Conservation (phyloP, 2,329 filamentous ascomycete genomes). For the Claviceps arundinis region DNA sequence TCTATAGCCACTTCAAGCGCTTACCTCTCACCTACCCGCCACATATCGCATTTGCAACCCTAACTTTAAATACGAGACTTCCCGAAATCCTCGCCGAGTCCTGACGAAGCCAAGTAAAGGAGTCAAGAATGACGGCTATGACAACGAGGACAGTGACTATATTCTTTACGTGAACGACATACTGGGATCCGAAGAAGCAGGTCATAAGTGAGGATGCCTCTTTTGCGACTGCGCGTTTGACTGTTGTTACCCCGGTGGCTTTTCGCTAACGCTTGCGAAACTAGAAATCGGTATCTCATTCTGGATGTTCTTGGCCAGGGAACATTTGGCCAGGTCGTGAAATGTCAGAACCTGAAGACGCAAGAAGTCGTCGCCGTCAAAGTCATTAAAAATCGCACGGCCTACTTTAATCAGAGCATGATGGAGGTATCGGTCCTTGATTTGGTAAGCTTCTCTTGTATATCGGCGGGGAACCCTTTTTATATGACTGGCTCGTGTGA, state of each 20-base stretch:
- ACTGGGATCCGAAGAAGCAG: slow-evolving; percentile 89
- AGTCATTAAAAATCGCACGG: slow-evolving; percentile 97
- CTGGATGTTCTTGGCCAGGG: slow-evolving; percentile 93
- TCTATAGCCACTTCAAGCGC: slow-evolving; percentile 76
- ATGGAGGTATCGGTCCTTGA: slow-evolving; percentile 99
- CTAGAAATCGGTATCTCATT: slow-evolving; percentile 86
- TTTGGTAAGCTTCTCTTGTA: slow-evolving; percentile 43
- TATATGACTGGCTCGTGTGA: background rate
- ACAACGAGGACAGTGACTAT: slow-evolving; percentile 98
- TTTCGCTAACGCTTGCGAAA: background rate
- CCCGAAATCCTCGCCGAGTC: slow-evolving; percentile 85
- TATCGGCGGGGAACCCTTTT: no score
- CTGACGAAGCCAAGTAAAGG: slow-evolving; percentile 98
- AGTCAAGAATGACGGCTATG: slow-evolving; percentile 94
- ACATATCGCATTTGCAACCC: slow-evolving; percentile 99
- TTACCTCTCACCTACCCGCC: slow-evolving; percentile 83
- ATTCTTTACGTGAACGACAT: slow-evolving; percentile 99
- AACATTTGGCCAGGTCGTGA: slow-evolving; percentile 96
- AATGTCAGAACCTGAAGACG: slow-evolving; percentile 96
- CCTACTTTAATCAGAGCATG: slow-evolving; percentile 99
- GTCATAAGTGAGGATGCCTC: slow-evolving; percentile 67
- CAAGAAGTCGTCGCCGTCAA: slow-evolving; percentile 98
- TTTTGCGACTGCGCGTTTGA: slow-evolving; percentile 1
- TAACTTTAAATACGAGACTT: slow-evolving; percentile 96
- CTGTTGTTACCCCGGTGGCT: no score